Evolutionary conservation across 768 basidiomycete species (phyloP), one percentile per base, ranked within the genome.

Genomic region (Lactarius hatsudake): DNA sequence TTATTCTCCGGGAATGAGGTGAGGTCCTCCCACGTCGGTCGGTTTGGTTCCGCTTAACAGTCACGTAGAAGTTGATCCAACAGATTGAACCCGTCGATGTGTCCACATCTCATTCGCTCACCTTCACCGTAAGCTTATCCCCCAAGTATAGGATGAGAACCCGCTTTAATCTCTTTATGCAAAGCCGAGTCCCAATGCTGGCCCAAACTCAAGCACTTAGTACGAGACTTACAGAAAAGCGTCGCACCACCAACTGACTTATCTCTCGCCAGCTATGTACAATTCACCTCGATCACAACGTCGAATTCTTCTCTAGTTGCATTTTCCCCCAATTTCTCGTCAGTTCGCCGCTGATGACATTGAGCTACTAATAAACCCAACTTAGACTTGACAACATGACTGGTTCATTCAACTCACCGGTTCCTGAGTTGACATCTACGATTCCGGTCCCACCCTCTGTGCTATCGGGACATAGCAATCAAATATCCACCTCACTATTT

Each of bases 291-390:
- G 28, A 56, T 75, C 30, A 74, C 74, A 57, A 67, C 42, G 15
- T 13, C 43, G 65, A 60, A 80, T 77, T 48, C 76, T 73, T 40
- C 76, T 67, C 34, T 84, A 63, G 65, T 65, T 0, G 78, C 74
- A 30, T 88, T 77, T 73, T 89, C 89, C 0, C 80, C 83, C 0
- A 79, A 78, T 67, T 90, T 91, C 78, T 72, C 74, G 88, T 87
- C 68, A 59, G 84, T 77, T 2, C 48, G 12, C 8, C 54, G 13
- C 42, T 42, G 20, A 28, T 12, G 43, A 34, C 10, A 34, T 42
- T 65, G 54, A 67, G 61, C n/a, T 38, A 59, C 55, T 57, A 34
- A n/a, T 64, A 59, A 36, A 5, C 28, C 45, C 28, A 8, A 12
- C 28, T 13, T 69, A 90, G 86, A 4, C 77, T 90, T 32, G 75